Evolutionary conservation across 768 basidiomycete genomes (phyloP).

Genomic region (Tulasnella calospora): DNA sequence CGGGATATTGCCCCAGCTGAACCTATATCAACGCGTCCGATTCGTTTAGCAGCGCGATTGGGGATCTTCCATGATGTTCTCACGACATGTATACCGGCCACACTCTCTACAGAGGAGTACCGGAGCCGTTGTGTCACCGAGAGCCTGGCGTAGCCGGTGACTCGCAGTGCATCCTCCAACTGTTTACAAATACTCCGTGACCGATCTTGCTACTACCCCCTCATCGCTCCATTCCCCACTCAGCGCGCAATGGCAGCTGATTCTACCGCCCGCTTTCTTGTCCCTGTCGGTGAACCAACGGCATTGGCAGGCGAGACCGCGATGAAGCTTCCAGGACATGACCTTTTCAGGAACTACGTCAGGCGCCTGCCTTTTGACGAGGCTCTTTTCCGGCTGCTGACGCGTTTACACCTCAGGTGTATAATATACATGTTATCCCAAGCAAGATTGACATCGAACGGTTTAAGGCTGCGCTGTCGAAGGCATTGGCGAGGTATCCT

Average conservation of each 20-base stretch:
- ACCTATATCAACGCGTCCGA: neutral
- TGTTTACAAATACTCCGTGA: neutral
- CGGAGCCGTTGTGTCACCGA: constrained; percentile 3
- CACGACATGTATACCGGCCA: neutral
- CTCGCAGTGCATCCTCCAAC: neutral
- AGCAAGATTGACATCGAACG: constrained; percentile 7
- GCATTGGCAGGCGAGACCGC: neutral
- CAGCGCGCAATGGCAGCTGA: neutral
- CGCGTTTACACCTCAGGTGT: neutral
- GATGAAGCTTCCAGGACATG: neutral
- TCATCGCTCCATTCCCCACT: neutral
- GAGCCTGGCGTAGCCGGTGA: neutral
- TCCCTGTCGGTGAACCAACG: neutral
- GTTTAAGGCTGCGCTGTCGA: constrained; percentile 5
- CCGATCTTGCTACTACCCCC: neutral
- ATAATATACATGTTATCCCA: constrained; percentile 8
- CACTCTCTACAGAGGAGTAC: neutral
- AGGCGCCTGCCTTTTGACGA: neutral
- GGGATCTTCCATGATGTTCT: neutral
- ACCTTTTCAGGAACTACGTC: neutral
- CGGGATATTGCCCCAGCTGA: neutral
- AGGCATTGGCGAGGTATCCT: neutral
- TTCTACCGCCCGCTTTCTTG: neutral
- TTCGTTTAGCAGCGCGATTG: neutral
- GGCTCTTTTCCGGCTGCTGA: neutral